Percentiles rank a stretch among this genome's conserved stretches.
These are phyloP conservation scores for Lentinula raphanica DNA, from an alignment of 768 basidiomycete genomes.

Conservation along the genomic window DNA sequence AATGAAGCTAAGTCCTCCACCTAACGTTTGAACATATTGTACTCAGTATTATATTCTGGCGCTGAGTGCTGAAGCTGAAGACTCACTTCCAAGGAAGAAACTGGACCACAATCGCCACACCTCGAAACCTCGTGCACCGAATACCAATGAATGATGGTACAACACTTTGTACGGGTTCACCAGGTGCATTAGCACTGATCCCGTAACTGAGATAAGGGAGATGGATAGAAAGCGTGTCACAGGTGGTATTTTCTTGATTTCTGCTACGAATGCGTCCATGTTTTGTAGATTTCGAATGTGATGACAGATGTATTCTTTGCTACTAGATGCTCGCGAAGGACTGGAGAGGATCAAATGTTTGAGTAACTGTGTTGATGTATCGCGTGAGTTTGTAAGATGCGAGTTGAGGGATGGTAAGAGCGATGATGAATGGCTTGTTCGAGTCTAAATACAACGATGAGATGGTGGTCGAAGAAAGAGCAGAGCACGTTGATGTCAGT, in stretches of 20 bases:
- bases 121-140: slow-evolving; percentile 37
- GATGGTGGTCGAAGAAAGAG: no score
- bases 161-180: slow-evolving; percentile 49
- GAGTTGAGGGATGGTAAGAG: no score
- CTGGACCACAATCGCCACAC: slow-evolving; percentile 74
- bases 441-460: no score
- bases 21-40: not conserved
- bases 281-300: not conserved
- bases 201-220: slow-evolving; percentile 56
- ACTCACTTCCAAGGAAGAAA: slow-evolving; percentile 66
- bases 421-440: no score
- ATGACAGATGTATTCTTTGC: no score
- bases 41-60: no score
- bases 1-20: slow-evolving; percentile 42
- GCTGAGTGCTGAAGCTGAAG: not conserved
- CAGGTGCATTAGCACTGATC: slow-evolving; percentile 51
- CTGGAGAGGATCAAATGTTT: no score
- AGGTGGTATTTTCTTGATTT: slow-evolving; percentile 78
- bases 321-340: not conserved
- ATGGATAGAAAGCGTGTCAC: slow-evolving; percentile 68
- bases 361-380: not conserved
- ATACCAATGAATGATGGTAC: slow-evolving; percentile 45
- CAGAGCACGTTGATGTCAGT: no score
- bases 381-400: not conserved
- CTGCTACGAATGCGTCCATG: slow-evolving; percentile 47